Evolutionary conservation across 2,329 filamentous ascomycete genomes (phyloP).

Genomic region (Xylaria sp.): DNA sequence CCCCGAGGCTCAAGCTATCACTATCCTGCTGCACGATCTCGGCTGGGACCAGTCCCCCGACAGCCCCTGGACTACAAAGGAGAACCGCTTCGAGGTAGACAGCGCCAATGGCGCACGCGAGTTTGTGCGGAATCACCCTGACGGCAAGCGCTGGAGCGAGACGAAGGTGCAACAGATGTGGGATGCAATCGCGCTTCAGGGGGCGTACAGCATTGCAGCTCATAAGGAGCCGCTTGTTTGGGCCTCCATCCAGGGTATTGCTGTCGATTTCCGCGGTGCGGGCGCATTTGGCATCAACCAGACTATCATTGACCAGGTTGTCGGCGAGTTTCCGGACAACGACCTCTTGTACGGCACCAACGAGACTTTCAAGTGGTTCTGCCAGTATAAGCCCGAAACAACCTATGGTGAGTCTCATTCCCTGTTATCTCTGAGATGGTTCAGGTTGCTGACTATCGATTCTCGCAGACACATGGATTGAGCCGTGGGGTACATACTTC

Average conservation of each 20-base stretch:
- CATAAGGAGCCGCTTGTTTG: too few relatives aligned
- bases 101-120: too few relatives aligned
- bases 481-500: conserved; percentile 14
- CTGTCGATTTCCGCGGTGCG: too few relatives aligned
- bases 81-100: too few relatives aligned
- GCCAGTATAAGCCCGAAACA: conserved; percentile 18
- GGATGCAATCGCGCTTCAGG: too few relatives aligned
- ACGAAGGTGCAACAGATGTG: too few relatives aligned
- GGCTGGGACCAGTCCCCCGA: conserved; percentile 7
- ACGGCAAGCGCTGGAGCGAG: too few relatives aligned
- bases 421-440: neutral
- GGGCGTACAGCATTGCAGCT: too few relatives aligned
- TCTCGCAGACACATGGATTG: conserved; percentile 16
- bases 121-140: too few relatives aligned
- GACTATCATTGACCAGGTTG: conserved; percentile 15
- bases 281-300: conserved; percentile 8
- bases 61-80: too few relatives aligned
- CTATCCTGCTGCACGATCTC: conserved; percentile 10
- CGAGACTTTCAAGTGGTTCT: conserved; percentile 21
- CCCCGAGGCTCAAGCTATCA: conserved; percentile 10
- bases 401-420: conserved; percentile 14
- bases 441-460: neutral
- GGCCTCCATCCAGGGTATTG: too few relatives aligned
- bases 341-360: conserved; percentile 18
- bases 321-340: conserved; percentile 13